These are phyloP conservation scores for Globisporangium nodosum DNA, from an alignment of 352 stramenopile genomes.

Conservation along the genomic window DNA sequence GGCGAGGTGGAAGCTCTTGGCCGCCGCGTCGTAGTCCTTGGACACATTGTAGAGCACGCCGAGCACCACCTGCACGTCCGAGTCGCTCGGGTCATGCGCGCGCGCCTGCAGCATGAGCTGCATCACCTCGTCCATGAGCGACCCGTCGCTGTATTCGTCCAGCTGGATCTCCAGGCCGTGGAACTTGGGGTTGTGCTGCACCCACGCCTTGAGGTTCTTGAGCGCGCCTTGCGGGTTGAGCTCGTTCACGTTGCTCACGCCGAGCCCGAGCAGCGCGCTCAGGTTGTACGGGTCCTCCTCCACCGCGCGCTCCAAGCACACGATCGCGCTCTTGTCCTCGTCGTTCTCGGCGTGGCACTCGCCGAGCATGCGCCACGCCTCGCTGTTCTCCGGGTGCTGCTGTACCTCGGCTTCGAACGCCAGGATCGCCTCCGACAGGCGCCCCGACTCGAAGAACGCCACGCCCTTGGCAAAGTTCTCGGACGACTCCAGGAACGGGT, in stretches of 20 bases:
- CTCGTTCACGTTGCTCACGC: slow-evolving; percentile 97
- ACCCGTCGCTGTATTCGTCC: slow-evolving; percentile 87
- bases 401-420: slow-evolving; percentile 95
- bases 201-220: slow-evolving; percentile 93
- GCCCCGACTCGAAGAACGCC: slow-evolving; percentile 86
- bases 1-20: slow-evolving; percentile 85
- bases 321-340: slow-evolving; percentile 93
- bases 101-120: slow-evolving; percentile 91
- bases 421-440: slow-evolving; percentile 90
- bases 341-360: slow-evolving; percentile 96
- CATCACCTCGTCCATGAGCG: slow-evolving; percentile 92
- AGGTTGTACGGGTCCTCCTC: slow-evolving; percentile 95
- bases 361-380: slow-evolving; percentile 93
- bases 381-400: slow-evolving; percentile 90
- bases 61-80: slow-evolving; percentile 88
- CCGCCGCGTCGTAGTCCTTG: slow-evolving; percentile 93
- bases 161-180: slow-evolving; percentile 88
- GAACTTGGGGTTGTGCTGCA: slow-evolving; percentile 97
- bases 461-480: slow-evolving; percentile 75
- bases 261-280: slow-evolving; percentile 89
- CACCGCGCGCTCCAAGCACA: slow-evolving; percentile 91
- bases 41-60: slow-evolving; percentile 98
- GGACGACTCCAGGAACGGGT: slow-evolving; percentile 53
- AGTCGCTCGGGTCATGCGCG: slow-evolving; percentile 67
- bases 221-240: slow-evolving; percentile 91